Evolutionary conservation across 2,329 filamentous ascomycete genomes (phyloP).

Genomic region (Dendryphion nanum): DNA sequence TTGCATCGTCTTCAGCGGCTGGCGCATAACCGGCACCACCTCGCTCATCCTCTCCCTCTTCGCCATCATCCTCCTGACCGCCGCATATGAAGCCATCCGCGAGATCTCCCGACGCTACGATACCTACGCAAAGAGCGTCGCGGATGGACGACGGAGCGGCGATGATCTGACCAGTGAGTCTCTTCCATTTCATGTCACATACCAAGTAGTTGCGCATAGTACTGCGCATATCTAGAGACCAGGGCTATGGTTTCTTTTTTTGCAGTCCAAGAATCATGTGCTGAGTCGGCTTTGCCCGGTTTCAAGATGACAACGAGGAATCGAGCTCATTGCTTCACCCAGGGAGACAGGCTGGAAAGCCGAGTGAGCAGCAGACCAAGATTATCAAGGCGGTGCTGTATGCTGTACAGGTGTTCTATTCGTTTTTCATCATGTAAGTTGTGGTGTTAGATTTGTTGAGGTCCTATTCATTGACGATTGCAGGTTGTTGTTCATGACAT

Average conservation of each 20-base stretch:
- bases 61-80: slow-evolving; percentile 76
- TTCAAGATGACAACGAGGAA: slow-evolving; percentile 41
- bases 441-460: neutral
- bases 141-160: slow-evolving; percentile 24
- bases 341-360: slow-evolving; percentile 63
- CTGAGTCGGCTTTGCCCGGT: slow-evolving; percentile 23
- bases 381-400: slow-evolving; percentile 81
- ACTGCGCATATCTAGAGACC: neutral
- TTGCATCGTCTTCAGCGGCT: slow-evolving; percentile 91
- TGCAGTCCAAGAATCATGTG: slow-evolving; percentile 15
- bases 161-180: slow-evolving; percentile 36
- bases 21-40: slow-evolving; percentile 74
- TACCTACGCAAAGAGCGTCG: slow-evolving; percentile 26
- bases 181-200: slow-evolving; percentile 4
- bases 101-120: slow-evolving; percentile 78
- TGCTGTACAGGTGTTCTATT: slow-evolving; percentile 94
- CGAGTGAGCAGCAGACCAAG: slow-evolving; percentile 67
- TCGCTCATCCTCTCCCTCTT: slow-evolving; percentile 80
- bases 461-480: neutral
- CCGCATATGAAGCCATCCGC: slow-evolving; percentile 90
- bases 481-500: slow-evolving; percentile 99
- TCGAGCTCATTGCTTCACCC: slow-evolving; percentile 68
- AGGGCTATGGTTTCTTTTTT: slow-evolving; percentile 2
- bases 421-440: slow-evolving; percentile 98
- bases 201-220: too few species aligned